Base-by-base conservation (phyloP, 257 asterid genomes). In the Apocynum venetum region DNA sequence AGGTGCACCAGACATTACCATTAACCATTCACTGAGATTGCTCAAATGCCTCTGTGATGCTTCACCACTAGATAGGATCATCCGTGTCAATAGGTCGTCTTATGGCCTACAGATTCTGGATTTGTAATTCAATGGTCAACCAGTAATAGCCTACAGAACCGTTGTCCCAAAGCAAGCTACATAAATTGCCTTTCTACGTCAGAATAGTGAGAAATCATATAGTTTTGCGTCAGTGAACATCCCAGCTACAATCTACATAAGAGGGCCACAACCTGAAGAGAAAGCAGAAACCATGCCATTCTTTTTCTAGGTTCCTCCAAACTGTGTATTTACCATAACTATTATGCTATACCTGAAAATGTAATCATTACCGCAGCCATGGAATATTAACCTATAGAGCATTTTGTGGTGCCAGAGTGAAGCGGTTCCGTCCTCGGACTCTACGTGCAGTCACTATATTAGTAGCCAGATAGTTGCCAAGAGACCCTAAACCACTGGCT, bases 371-470 rank as follows among this genome's bases (percentile, higher is more conserved):
- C 35, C 1, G 78, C 68, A 49, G 47, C 69, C 64, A 48, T 68
- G 36, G 46, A 20, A 20, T 55, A 53, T 35, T 40, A 35, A 65
- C 56, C 75, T 71, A 65, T 35, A 44, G 2, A 68, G 79, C 85
- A 74, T 63, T 77, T 76, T 66, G 79, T 57, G 78, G 73, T 20
- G 79, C 48, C 68, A 75, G 66, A 82, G 51, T 56, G 41, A 77
- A 15, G 31, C 91, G 90, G 68, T 71, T 69, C 53, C 94, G 80
- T 64, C 88, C 84, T 73, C 81, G 82, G 76, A 84, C 82, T 80
- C 85, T 90, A 59, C 96, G 78, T 4, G 85, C 85, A 74, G 82
- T 83, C 43, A 79, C 75, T 76, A 92, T 85, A 40, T 78, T 82
- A 41, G 89, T 72, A 68, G 87, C 76, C 83, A 92, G 70, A 20